These are phyloP conservation scores for Coprinellus micaceus DNA, from an alignment of 768 basidiomycete species.

Conservation along the genomic window DNA sequence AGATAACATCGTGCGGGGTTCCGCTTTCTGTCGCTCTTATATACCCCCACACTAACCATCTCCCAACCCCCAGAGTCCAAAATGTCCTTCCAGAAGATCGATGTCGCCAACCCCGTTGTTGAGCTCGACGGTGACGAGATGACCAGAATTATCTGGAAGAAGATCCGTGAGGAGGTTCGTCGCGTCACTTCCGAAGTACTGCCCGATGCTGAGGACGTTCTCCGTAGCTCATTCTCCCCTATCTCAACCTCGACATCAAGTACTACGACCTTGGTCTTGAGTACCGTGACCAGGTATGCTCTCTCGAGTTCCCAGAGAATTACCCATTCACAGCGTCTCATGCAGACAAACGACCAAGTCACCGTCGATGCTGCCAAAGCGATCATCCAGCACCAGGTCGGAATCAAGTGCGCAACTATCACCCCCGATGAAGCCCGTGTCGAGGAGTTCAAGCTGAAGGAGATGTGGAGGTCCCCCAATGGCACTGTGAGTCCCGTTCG, in stretches of 20 bases:
- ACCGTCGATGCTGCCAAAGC: conserved; percentile 94
- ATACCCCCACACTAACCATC: not conserved
- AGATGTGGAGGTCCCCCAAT: conserved; percentile 98
- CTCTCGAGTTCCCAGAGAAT: not conserved
- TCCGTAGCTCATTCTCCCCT: conserved; percentile 88
- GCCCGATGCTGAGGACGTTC: not conserved
- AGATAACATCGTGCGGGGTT: not conserved
- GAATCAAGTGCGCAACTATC: conserved; percentile 99
- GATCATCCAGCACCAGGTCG: conserved; percentile 90
- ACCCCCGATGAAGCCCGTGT: conserved; percentile 97
- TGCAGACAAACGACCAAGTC: conserved; percentile 87
- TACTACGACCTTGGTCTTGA: conserved; percentile 98
- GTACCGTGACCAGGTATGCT: conserved; percentile 75
- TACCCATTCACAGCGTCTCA: not conserved
- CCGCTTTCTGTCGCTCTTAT: not conserved
- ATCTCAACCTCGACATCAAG: conserved; percentile 93
- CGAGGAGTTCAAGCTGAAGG: conserved; percentile 94
- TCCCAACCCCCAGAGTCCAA: conserved; percentile 12
- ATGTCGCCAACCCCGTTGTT: conserved; percentile 84
- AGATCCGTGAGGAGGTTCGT: conserved; percentile 86
- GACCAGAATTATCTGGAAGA: conserved; percentile 99
- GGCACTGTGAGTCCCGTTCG: conserved; percentile 75
- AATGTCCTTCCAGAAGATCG: conserved; percentile 61
- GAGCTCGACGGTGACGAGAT: conserved; percentile 98
- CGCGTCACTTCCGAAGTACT: not conserved